phyloP scores from a whole-genome alignment of 2,329 filamentous ascomycete genomes.

The Didymella lethalis region DNA sequence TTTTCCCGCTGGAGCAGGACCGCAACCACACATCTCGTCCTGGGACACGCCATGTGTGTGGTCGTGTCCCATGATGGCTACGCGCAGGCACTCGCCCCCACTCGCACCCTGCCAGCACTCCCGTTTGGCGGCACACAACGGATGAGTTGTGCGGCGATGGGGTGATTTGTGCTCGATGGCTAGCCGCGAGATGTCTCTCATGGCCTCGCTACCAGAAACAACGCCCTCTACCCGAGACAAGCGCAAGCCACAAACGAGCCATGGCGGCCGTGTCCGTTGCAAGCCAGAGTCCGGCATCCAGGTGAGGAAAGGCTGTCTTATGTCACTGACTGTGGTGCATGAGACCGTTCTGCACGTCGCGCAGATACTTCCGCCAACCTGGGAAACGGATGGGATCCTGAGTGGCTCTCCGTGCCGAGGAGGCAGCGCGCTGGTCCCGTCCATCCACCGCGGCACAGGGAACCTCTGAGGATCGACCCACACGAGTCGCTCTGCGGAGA shows the following conservation, averaged over 20 bases:
- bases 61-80: neutral
- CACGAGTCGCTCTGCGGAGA: constrained; percentile 23
- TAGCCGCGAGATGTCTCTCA: constrained; percentile 22
- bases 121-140: constrained; percentile 8
- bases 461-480: constrained; percentile 18
- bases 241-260: constrained; percentile 31
- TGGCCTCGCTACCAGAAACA: constrained; percentile 21
- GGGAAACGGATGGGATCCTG: constrained; percentile 34
- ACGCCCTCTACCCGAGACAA: constrained; percentile 22
- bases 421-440: constrained; percentile 9
- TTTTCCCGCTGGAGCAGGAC: constrained; percentile 15
- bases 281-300: constrained; percentile 34
- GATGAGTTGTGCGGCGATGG: constrained; percentile 1
- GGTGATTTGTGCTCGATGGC: constrained; percentile 14
- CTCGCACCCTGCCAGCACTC: constrained; percentile 4
- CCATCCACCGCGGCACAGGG: constrained; percentile 18
- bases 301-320: constrained; percentile 33
- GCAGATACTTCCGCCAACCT: constrained; percentile 36
- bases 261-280: constrained; percentile 31
- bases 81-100: constrained; percentile 1
- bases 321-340: constrained; percentile 36
- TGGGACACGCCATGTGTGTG: constrained; percentile 10
- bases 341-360: constrained; percentile 35
- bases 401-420: constrained; percentile 24
- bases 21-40: constrained; percentile 5